A percentile compares a stretch with the other conserved stretches of the same genome.
Evolutionary conservation across 2,329 filamentous ascomycete genomes (phyloP).

Genomic region (Cordyceps militaris): DNA sequence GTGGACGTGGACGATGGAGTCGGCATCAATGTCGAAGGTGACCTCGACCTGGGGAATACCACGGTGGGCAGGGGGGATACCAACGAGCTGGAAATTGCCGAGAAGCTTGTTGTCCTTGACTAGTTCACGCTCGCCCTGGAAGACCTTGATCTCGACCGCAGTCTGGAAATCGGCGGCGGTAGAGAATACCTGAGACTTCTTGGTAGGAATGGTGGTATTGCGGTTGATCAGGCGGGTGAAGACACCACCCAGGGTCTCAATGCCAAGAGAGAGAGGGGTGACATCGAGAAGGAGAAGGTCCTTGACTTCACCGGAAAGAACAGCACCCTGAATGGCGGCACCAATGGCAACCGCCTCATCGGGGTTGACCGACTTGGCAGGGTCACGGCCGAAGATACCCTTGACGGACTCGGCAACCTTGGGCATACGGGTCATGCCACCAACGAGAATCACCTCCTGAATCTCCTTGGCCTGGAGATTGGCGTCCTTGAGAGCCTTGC

Average conservation of each 20-base stretch:
- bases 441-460: constrained; percentile 94
- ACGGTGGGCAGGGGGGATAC: constrained; percentile 91
- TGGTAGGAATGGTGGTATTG: constrained; percentile 98
- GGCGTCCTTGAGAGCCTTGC: constrained; percentile 96
- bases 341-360: constrained; percentile 97
- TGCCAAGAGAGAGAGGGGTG: constrained; percentile 92
- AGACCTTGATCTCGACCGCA: constrained; percentile 98
- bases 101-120: constrained; percentile 98
- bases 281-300: constrained; percentile 93
- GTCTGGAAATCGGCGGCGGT: constrained; percentile 98
- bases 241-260: constrained; percentile 95
- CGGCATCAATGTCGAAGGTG: constrained; percentile 97
- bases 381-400: constrained; percentile 91
- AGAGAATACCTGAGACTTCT: constrained; percentile 98
- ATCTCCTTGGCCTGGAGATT: constrained; percentile 87
- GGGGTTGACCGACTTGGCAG: constrained; percentile 96
- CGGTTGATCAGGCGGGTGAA: constrained; percentile 98
- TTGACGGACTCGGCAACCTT: constrained; percentile 96
- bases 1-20: constrained; percentile 95
- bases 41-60: constrained; percentile 96
- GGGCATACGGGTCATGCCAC: constrained; percentile 99
- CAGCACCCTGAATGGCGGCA: constrained; percentile 94
- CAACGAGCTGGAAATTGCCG: constrained; percentile 98
- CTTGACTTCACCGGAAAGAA: constrained; percentile 93
- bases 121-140: constrained; percentile 98